Evolutionary conservation across 2,329 filamentous ascomycete species (phyloP), one percentile per base, ranked within the genome.

Genomic region (Trichoderma polysporum): DNA sequence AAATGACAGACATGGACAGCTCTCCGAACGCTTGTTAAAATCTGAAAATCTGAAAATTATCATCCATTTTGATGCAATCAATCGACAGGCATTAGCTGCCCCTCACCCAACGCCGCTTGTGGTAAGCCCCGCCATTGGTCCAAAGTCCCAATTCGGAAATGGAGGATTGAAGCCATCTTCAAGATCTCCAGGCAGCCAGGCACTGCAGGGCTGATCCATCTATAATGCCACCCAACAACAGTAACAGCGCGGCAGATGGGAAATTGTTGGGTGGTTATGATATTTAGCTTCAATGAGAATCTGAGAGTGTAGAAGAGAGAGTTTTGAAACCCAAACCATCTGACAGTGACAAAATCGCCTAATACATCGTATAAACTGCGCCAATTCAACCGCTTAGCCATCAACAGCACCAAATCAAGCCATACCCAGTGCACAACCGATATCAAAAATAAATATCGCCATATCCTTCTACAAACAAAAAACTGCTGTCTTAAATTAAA

Each of bases 91-190:
- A 56, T 35, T 54, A 64, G 61, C 50, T 45, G 61, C 37, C 61
- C 61, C 61, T 64, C 61, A 33, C 29, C 61, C 49, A 56, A 47
- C 49, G 15, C 17, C 27, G 50, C 19, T 35, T 35, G 13, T 56
- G 27, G 35, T 5, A 33, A 37, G 57, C 61, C 35, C 29, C 6
- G 9, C 37, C 50, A 64, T 56, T 64, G 61, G 61, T 64, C 61
- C 61, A 47, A 31, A 22, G 49, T 6, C 61, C 61, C 37, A 56
- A 64, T 64, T 47, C 19, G 61, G 61, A 54, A 64, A 56, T 63
- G 25, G 17, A 41, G 29, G 27, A 56, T 35, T 47, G 61, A 64
- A 47, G 50, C 59, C 61, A 56, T 56, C 61, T 54, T 37, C 19
- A 33, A 47, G 25, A 35, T 35, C 27, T 37, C 29, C 27, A 41